Percentiles rank a stretch among this genome's conserved stretches.
Evolutionary conservation across 257 asterid species (phyloP).

Genomic region (Striga asiatica): DNA sequence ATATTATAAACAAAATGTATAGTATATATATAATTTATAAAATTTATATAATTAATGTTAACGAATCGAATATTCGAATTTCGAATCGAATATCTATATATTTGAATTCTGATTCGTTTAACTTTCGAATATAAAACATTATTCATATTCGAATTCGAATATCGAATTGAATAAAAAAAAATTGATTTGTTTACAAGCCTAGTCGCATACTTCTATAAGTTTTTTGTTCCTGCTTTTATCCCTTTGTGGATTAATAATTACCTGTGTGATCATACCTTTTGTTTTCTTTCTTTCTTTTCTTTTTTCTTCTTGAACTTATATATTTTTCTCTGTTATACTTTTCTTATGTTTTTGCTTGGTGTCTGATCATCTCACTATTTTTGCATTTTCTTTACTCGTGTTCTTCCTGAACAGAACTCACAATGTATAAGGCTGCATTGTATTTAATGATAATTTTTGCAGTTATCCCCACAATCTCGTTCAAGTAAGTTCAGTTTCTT

Average conservation of each 20-base stretch:
- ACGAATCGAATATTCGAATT: no score
- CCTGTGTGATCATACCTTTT: not conserved
- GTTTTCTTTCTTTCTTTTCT: no score
- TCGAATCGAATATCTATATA: no score
- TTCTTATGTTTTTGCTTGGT: not conserved
- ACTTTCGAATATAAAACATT: no score
- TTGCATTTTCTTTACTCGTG: not conserved
- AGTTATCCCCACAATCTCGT: constrained; percentile 74
- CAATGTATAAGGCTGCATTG: constrained; percentile 48
- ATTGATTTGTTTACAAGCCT: no score
- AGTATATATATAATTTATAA: no score
- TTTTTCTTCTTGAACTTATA: not conserved
- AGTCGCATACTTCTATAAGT: constrained; percentile 1
- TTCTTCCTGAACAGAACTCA: constrained; percentile 46
- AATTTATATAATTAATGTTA: no score
- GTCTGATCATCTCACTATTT: not conserved
- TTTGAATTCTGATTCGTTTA: no score
- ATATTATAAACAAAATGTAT: no score
- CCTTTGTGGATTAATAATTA: not conserved
- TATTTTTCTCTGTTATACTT: constrained; percentile 9
- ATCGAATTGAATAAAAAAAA: no score
- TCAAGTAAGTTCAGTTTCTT: constrained; percentile 57
- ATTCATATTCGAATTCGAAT: no score
- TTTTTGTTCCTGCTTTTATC: constrained; percentile 12
- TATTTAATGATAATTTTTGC: constrained; percentile 65